These are phyloP conservation scores for Yamadazyma philogaea DNA, from an alignment of 805 yeast species.

Conservation along the genomic window DNA sequence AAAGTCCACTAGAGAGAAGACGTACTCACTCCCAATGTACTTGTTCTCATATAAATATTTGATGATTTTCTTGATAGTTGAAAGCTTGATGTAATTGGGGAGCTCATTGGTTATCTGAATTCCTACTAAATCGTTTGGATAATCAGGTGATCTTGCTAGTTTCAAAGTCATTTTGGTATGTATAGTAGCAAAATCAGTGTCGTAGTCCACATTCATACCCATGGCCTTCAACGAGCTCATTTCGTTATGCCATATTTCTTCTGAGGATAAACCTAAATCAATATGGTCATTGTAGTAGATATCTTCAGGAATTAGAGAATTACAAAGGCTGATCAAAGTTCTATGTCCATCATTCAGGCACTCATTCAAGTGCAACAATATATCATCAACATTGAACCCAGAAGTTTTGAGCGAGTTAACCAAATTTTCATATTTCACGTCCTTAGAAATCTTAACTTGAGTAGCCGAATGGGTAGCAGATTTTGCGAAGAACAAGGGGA, in stretches of 20 bases:
- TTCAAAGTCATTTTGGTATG: slow-evolving; percentile 3
- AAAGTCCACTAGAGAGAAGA: slow-evolving; percentile 75
- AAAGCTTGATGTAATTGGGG: slow-evolving; percentile 66
- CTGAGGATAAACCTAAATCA: slow-evolving; percentile 18
- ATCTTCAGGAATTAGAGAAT: slow-evolving; percentile 20
- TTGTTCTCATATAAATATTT: slow-evolving; percentile 40
- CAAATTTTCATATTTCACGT: slow-evolving; percentile 54
- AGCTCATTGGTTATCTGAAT: slow-evolving; percentile 52
- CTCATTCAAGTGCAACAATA: slow-evolving; percentile 36
- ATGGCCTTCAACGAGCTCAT: slow-evolving; percentile 10
- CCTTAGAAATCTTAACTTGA: slow-evolving; percentile 53
- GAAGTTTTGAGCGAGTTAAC: slow-evolving; percentile 57
- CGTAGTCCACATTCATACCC: slow-evolving; percentile 10
- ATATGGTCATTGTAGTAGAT: slow-evolving; percentile 10
- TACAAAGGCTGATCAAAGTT: slow-evolving; percentile 48
- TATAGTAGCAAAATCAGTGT: neutral
- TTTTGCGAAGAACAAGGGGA: slow-evolving; percentile 65
- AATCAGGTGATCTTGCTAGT: slow-evolving; percentile 31
- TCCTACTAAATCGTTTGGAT: slow-evolving; percentile 73
- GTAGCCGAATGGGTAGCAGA: slow-evolving; percentile 56
- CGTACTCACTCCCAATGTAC: slow-evolving; percentile 65
- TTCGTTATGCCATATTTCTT: slow-evolving; percentile 13
- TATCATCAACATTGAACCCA: slow-evolving; percentile 70
- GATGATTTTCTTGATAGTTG: slow-evolving; percentile 50
- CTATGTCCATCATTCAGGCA: slow-evolving; percentile 48